Conservation (phyloP, 2,329 filamentous ascomycete genomes). For the Venturia nashicola region DNA sequence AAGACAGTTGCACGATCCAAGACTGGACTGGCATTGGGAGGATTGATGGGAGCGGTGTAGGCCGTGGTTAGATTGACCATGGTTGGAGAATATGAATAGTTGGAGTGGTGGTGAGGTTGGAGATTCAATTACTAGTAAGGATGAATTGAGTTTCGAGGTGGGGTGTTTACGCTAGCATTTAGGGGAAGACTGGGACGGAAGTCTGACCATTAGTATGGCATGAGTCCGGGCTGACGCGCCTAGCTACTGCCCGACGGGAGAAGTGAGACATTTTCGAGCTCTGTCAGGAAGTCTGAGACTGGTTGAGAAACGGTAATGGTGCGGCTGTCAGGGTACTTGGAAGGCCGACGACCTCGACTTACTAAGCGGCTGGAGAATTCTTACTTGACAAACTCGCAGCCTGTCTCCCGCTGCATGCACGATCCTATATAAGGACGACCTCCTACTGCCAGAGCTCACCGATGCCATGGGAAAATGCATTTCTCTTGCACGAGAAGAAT, state of each 20-base stretch:
- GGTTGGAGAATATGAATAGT: not conserved
- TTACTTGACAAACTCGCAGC: not conserved
- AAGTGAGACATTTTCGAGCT: not conserved
- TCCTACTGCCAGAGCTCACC: not conserved
- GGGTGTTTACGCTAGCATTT: not conserved
- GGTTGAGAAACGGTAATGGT: too few relatives aligned
- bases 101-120: not conserved
- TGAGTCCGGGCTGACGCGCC: not conserved
- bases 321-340: too few relatives aligned
- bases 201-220: not conserved
- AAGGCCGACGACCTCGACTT: too few relatives aligned
- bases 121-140: too few relatives aligned
- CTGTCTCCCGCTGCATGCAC: not conserved
- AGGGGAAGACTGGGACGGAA: not conserved
- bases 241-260: not conserved
- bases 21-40: constrained; percentile 21
- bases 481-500: too few relatives aligned
- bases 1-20: constrained; percentile 29
- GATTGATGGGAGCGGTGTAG: constrained; percentile 34
- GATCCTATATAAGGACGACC: too few relatives aligned
- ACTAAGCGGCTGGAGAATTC: not conserved
- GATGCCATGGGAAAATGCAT: too few relatives aligned
- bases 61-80: constrained; percentile 23
- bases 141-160: not conserved
- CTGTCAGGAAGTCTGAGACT: not conserved